Conservation (phyloP, 176 grass and related monocot genomes). For the Ensete ventricosum region DNA sequence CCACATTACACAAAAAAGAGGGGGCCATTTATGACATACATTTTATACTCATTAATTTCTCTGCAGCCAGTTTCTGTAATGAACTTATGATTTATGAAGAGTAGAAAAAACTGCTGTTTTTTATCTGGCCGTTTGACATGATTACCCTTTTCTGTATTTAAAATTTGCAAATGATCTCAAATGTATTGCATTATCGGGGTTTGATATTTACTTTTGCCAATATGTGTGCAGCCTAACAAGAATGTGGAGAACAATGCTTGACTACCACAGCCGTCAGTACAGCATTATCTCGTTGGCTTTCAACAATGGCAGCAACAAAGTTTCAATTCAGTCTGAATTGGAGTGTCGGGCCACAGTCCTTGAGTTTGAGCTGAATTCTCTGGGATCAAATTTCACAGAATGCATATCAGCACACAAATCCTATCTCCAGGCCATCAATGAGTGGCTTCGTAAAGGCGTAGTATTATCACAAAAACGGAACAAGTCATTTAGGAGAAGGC, state of each 20-base stretch:
- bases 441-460: slow-evolving; percentile 73
- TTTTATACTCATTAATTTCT: too few relatives aligned
- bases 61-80: too few relatives aligned
- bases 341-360: slow-evolving; percentile 59
- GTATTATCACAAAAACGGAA: slow-evolving; percentile 32
- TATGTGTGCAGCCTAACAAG: slow-evolving; percentile 54
- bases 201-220: too few relatives aligned
- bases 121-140: too few relatives aligned
- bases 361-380: slow-evolving; percentile 62
- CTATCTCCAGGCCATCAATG: slow-evolving; percentile 61
- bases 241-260: slow-evolving; percentile 80
- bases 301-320: slow-evolving; percentile 41
- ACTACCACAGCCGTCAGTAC: slow-evolving; percentile 57
- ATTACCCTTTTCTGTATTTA: too few relatives aligned
- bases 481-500: slow-evolving; percentile 12
- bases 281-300: slow-evolving; percentile 38
- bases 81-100: too few relatives aligned
- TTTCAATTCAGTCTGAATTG: slow-evolving; percentile 44
- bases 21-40: too few relatives aligned
- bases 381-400: slow-evolving; percentile 68
- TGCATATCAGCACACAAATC: slow-evolving; percentile 68
- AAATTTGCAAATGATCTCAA: too few relatives aligned
- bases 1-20: too few relatives aligned
- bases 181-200: too few relatives aligned
- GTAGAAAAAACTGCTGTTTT: too few relatives aligned